These are phyloP conservation scores for Neoboletus subvelutipes DNA, from an alignment of 768 basidiomycete species.

Conservation along the genomic window DNA sequence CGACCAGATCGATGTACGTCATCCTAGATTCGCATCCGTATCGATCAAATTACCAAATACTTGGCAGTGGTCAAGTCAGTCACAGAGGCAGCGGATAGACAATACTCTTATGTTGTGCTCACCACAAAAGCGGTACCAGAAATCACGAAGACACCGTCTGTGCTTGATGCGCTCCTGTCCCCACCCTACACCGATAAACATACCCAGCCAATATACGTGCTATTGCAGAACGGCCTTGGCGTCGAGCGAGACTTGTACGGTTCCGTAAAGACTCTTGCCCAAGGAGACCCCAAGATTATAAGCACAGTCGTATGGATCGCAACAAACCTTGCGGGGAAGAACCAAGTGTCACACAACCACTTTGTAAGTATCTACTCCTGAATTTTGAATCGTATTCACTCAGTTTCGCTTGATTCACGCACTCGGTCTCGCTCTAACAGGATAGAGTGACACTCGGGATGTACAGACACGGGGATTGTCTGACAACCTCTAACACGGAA, in stretches of 20 bases:
- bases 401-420: not conserved
- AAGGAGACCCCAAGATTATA: conserved; percentile 50
- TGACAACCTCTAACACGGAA: conserved; percentile 39
- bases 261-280: conserved; percentile 43
- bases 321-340: conserved; percentile 46
- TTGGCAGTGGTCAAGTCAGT: conserved; percentile 56
- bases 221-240: conserved; percentile 72
- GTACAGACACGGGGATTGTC: conserved; percentile 47
- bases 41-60: not conserved
- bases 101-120: conserved; percentile 65
- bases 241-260: conserved; percentile 61
- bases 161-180: conserved; percentile 58
- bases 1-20: conserved; percentile 57
- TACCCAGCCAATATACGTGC: conserved; percentile 56
- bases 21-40: conserved; percentile 23
- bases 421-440: not conserved
- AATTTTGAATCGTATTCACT: not conserved
- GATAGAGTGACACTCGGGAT: conserved; percentile 54
- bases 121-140: conserved; percentile 76
- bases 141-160: conserved; percentile 49
- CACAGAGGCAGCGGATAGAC: conserved; percentile 54
- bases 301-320: conserved; percentile 55
- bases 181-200: conserved; percentile 44
- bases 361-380: conserved; percentile 42
- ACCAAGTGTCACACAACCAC: conserved; percentile 50